Evolutionary conservation across 2,329 filamentous ascomycete genomes (phyloP).

Genomic region (Endothia cerciana): DNA sequence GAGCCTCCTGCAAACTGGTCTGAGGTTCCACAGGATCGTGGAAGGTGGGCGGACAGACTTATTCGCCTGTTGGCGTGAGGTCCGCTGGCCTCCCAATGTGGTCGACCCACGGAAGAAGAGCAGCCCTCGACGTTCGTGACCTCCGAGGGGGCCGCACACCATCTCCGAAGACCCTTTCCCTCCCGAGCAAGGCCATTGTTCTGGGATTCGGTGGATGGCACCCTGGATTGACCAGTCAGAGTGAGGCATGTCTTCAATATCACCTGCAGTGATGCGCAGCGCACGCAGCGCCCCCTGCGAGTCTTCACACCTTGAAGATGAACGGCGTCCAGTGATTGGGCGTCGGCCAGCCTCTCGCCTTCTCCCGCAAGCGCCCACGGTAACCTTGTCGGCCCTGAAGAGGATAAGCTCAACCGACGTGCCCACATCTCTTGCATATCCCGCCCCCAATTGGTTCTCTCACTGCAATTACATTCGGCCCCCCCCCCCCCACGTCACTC

Average conservation of each 20-base stretch:
- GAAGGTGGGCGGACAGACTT: conserved; percentile 4
- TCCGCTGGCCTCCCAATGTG: not conserved
- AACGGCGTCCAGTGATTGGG: conserved; percentile 18
- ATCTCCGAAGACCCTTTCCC: conserved; percentile 10
- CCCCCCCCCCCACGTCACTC: not conserved
- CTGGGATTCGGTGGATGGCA: conserved; percentile 8
- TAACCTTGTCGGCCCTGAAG: conserved; percentile 20
- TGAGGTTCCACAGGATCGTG: conserved; percentile 7
- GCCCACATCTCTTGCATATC: conserved; percentile 13
- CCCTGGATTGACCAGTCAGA: conserved; percentile 29
- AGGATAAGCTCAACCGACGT: conserved; percentile 6
- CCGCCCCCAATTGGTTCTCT: conserved; percentile 15
- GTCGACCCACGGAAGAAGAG: conserved; percentile 4
- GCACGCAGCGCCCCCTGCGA: conserved; percentile 33
- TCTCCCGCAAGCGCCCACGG: conserved; percentile 27
- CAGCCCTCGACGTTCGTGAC: conserved; percentile 19
- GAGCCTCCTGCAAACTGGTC: not conserved
- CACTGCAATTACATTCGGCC: not conserved
- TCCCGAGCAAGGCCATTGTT: conserved; percentile 8
- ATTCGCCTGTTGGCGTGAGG: not conserved
- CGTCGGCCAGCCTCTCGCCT: conserved; percentile 11
- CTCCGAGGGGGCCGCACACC: conserved; percentile 4
- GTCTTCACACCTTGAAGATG: conserved; percentile 27
- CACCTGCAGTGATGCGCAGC: conserved; percentile 23
- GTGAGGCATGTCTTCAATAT: conserved; percentile 18